Evolutionary conservation across 2,329 filamentous ascomycete genomes (phyloP).

Genomic region (Aspergillus viridinutans): DNA sequence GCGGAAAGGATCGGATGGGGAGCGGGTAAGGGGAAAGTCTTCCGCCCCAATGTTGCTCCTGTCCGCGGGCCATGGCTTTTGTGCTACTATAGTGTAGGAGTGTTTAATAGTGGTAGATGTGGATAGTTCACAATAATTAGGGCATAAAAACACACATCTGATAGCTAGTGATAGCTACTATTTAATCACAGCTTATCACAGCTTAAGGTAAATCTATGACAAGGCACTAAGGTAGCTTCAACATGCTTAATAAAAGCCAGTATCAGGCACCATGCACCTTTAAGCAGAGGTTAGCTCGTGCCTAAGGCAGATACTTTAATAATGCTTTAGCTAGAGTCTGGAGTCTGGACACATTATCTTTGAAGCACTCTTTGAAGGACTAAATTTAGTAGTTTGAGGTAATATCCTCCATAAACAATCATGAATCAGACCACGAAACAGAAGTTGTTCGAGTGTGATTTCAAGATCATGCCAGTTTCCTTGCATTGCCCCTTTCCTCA

Average conservation of each 20-base stretch:
- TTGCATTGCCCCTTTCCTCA: background rate
- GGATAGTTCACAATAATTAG: background rate
- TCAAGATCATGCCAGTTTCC: background rate
- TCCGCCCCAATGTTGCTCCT: background rate
- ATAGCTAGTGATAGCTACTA: background rate
- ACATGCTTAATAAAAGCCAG: too few species aligned
- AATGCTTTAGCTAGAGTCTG: background rate
- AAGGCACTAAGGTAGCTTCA: too few species aligned
- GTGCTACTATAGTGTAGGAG: too few species aligned
- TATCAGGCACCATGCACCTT: too few species aligned
- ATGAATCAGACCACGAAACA: background rate
- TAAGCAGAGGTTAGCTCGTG: background rate
- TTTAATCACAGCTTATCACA: too few species aligned
- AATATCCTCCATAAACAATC: background rate
- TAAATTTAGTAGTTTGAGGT: background rate
- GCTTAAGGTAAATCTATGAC: too few species aligned
- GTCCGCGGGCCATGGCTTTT: background rate
- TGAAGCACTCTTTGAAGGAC: background rate
- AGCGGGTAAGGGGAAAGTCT: background rate
- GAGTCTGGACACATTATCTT: background rate
- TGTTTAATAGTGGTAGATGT: background rate
- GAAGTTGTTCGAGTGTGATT: background rate
- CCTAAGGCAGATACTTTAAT: background rate
- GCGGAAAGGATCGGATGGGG: conserved; percentile 7
- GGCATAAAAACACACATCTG: background rate